Evolutionary conservation across 768 basidiomycete species (phyloP), one percentile per base, ranked within the genome.

Genomic region (Pholiota molesta): DNA sequence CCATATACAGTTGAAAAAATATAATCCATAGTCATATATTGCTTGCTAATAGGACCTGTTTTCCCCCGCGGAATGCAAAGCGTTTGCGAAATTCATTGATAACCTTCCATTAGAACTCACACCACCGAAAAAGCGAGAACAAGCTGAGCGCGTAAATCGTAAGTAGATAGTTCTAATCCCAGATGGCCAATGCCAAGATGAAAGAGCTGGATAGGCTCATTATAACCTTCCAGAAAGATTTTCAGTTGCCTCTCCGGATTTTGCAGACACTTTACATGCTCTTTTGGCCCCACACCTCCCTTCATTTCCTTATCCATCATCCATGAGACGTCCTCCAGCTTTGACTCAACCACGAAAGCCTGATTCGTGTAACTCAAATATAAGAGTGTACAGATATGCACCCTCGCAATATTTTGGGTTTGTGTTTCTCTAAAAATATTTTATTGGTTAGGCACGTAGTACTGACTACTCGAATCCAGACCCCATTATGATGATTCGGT

Each of bases 401-500:
- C 74, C 83, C 26, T 78, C 78, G 0, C 87, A 89, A 63, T 83
- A 87, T 73, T 92, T 92, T 72, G 88, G 89, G 81, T 78, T 29
- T 21, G 77, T 72, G 2, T 0, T 52, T 19, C 37, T 21, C 28
- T 26, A 14, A 21, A 1, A 10, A 37, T 8, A 44, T 10, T 23
- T 42, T 26, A 13, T 7, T 13, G 19, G 1, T 13, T 8, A 49
- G 23, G 19, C 7, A 2, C 9, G 19, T 49, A 26, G 45, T 10
- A 53, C 16, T 26, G 52, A 21, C 9, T 29, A 57, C 8, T 14
- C 33, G 16, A 31, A 23, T 54, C n/a, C 44, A 83, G 82, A 21
- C 83, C 85, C 14, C 91, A 92, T 71, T 92, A 91, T 66, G 90
- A 92, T 64, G 90, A 90, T 67, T 84, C 86, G 19, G 85, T 89